Base-by-base conservation (phyloP, 192 early-diverging fungal genomes). In the Podila epicladia region DNA sequence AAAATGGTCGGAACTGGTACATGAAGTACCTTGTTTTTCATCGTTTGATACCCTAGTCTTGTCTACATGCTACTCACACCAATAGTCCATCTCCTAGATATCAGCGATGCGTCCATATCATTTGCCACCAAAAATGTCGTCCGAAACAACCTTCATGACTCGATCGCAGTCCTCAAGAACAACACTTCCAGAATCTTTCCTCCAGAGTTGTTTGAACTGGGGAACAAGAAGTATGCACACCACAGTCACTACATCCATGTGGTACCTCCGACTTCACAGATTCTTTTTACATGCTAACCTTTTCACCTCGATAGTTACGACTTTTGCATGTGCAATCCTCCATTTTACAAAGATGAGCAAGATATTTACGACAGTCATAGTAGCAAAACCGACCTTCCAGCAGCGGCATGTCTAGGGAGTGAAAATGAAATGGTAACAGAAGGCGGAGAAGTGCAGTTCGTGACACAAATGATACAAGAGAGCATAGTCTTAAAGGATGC, bases 291-390 rank as follows among this genome's bases (percentile, higher is more conserved):
- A n/a, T 20, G n/a, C 31, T 31, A 62, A 41, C 29, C 15, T 20
- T 33, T 70, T 26, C 15, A 32, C 58, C 41, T 45, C 41, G 19
- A n/a, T 62, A 83, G 77, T 4, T 88, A 90, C 67, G 63, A 85
- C 29, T 97, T 98, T 65, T 89, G 88, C 48, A 95, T 98, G 93
- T 97, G 95, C 77, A 98, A 98, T 70, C 96, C 95, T 37, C 96
- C 96, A 37, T 98, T 97, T 71, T 98, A 94, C 68, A 83, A 70
- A 12, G 87, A 83, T 67, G 67, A 71, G 8, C 82, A 85, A 24
- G 92, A 96, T 45, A 88, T 92, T 13, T 66, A 85, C 24, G 73
- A 74, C 15, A 82, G 89, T 2, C 60, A 82, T 1, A 67, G 80
- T 1, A 67, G 55, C n/a, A 97, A 97, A 62, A 69, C 74, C 1